These are phyloP conservation scores for Fusarium zealandicum DNA, from an alignment of 2,329 filamentous ascomycete genomes.

Conservation along the genomic window DNA sequence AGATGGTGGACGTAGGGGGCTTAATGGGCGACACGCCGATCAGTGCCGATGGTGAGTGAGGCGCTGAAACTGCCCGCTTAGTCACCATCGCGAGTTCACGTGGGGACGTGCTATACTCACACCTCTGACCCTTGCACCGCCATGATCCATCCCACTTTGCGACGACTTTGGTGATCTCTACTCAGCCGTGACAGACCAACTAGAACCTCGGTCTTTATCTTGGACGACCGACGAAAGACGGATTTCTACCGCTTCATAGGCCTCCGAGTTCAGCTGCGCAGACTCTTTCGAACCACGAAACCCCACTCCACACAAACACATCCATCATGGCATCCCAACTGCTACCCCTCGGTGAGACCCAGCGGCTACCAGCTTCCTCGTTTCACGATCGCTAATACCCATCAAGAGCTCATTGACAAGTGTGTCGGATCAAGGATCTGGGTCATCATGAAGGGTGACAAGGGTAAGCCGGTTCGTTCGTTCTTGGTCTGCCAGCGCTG, in stretches of 20 bases:
- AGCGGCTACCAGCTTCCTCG: neutral
- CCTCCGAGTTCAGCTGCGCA: neutral
- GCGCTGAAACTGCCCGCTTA: slow-evolving; percentile 38
- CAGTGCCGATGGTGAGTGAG: neutral
- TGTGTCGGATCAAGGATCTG: slow-evolving; percentile 97
- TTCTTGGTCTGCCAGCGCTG: slow-evolving; percentile 11
- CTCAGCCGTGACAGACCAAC: slow-evolving; percentile 12
- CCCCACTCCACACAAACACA: slow-evolving; percentile 13
- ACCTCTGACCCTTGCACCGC: slow-evolving; percentile 28
- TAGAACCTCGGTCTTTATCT: neutral
- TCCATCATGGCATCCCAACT: slow-evolving; percentile 74
- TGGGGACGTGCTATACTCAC: slow-evolving; percentile 42
- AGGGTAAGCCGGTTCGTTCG: slow-evolving; percentile 64
- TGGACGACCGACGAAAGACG: neutral
- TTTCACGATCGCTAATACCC: slow-evolving; percentile 29
- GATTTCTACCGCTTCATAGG: neutral
- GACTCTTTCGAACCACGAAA: neutral
- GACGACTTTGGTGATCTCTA: slow-evolving; percentile 29
- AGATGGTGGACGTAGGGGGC: slow-evolving; percentile 24
- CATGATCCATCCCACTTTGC: slow-evolving; percentile 42
- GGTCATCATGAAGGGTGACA: slow-evolving; percentile 99
- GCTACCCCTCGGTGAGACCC: slow-evolving; percentile 69
- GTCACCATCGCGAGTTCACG: slow-evolving; percentile 48
- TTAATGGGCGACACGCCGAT: slow-evolving; percentile 15
- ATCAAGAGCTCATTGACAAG: slow-evolving; percentile 93